Conservation (phyloP, 2,329 filamentous ascomycete species). For the Akanthomyces lecanii region DNA sequence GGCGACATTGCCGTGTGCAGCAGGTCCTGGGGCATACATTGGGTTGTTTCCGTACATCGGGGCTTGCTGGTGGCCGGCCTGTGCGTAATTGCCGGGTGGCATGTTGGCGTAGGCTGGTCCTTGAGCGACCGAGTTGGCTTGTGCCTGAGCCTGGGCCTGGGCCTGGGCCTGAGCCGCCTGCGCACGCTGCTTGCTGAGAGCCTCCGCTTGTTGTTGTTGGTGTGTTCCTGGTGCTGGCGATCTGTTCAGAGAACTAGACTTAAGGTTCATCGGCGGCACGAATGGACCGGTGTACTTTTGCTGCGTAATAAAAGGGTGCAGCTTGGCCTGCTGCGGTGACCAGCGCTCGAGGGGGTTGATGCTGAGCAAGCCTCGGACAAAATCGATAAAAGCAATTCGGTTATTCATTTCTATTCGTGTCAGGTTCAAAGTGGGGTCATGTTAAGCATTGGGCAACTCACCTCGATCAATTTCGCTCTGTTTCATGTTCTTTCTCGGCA, state of each 20-base stretch:
- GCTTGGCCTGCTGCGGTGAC: conserved; percentile 95
- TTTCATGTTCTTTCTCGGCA: conserved; percentile 99
- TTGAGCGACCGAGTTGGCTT: conserved; percentile 65
- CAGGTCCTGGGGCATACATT: conserved; percentile 64
- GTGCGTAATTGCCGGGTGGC: conserved; percentile 44
- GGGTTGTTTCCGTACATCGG: conserved; percentile 79
- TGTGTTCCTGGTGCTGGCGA: conserved; percentile 91
- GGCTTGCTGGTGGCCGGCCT: conserved; percentile 43
- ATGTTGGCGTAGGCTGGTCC: conserved; percentile 55
- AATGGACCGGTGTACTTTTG: conserved; percentile 96
- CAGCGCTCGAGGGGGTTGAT: conserved; percentile 95
- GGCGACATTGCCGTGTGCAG: conserved; percentile 43
- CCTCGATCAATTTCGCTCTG: conserved; percentile 93
- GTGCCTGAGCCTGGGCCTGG: conserved; percentile 59
- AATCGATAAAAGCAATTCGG: conserved; percentile 94
- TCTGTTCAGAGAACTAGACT: conserved; percentile 77
- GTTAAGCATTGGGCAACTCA: conserved; percentile 36
- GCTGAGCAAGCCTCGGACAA: conserved; percentile 85
- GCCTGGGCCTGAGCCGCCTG: conserved; percentile 52
- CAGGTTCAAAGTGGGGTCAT: background rate
- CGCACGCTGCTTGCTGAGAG: conserved; percentile 86
- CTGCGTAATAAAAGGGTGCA: conserved; percentile 98
- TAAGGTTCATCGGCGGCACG: conserved; percentile 94
- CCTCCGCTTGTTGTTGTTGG: conserved; percentile 92
- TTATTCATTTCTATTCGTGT: conserved; percentile 86